Evolutionary conservation across 306 rosid species (phyloP).

Genomic region (Vachellia pachyceras): DNA sequence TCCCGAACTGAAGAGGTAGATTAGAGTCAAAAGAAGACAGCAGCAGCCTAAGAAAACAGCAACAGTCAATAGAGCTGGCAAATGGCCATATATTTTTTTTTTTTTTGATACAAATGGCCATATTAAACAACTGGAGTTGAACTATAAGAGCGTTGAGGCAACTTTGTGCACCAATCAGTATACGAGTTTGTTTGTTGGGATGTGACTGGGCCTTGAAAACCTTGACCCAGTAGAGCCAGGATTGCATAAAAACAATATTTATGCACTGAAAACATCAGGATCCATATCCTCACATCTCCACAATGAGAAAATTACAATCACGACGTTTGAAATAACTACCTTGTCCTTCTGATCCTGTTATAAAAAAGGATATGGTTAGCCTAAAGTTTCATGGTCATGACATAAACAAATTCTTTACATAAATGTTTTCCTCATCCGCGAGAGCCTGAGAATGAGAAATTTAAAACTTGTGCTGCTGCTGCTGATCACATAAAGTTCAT

Average conservation of each 20-base stretch:
- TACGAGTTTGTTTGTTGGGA: constrained; percentile 54
- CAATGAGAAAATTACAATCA: background rate
- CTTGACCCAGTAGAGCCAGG: background rate
- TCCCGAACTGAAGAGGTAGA: background rate
- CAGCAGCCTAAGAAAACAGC: background rate
- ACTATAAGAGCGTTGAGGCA: constrained; percentile 11
- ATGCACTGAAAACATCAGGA: background rate
- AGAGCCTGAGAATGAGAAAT: constrained; percentile 60
- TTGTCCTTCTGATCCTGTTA: background rate
- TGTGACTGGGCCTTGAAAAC: constrained; percentile 45
- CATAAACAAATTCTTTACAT: background rate
- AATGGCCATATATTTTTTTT: no score
- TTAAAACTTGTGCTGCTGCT: constrained; percentile 37
- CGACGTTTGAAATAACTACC: background rate
- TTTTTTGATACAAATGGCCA: no score
- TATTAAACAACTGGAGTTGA: background rate
- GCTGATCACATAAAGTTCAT: constrained; percentile 50
- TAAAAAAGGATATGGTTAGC: background rate
- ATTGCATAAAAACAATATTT: background rate
- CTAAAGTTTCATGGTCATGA: background rate
- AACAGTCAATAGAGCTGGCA: background rate
- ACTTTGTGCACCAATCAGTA: constrained; percentile 7
- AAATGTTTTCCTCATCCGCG: background rate
- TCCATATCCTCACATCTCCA: background rate
- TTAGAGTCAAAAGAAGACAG: constrained; percentile 5